These are phyloP conservation scores for Ashbya aceris DNA, from an alignment of 1,139 yeast species.

Conservation along the genomic window DNA sequence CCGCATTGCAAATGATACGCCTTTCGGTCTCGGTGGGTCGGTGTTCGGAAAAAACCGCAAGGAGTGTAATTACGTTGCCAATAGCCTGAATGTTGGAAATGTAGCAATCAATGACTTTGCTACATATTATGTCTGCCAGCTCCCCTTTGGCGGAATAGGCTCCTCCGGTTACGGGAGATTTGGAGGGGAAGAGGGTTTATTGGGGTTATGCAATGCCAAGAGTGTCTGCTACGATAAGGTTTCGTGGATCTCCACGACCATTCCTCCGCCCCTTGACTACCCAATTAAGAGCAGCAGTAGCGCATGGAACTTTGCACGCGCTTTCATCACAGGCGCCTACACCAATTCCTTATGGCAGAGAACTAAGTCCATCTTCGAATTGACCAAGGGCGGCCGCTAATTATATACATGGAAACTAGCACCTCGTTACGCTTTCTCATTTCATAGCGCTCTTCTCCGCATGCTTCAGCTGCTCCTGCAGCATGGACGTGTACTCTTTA, in stretches of 20 bases:
- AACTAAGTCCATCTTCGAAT: constrained; percentile 41
- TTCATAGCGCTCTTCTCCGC: constrained; percentile 43
- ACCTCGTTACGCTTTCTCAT: neutral
- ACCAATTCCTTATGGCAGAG: constrained; percentile 63
- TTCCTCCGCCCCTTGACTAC: constrained; percentile 83
- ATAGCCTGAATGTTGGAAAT: constrained; percentile 66
- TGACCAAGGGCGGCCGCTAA: constrained; percentile 35
- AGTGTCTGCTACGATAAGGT: constrained; percentile 78
- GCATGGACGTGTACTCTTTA: constrained; percentile 51
- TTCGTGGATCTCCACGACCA: constrained; percentile 67
- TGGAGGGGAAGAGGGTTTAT: constrained; percentile 92
- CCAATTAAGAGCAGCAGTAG: constrained; percentile 73
- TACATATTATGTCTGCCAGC: constrained; percentile 85
- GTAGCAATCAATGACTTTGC: constrained; percentile 97
- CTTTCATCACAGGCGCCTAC: constrained; percentile 82
- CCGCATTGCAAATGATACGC: constrained; percentile 74
- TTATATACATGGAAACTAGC: neutral
- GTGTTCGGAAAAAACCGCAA: constrained; percentile 61
- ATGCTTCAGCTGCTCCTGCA: constrained; percentile 48
- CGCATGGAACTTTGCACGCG: constrained; percentile 82
- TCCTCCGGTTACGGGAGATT: constrained; percentile 95
- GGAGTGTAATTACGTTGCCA: constrained; percentile 54
- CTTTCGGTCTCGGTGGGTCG: constrained; percentile 85
- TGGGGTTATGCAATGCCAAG: constrained; percentile 80
- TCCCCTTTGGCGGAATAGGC: constrained; percentile 91